These are phyloP conservation scores for Fonsecaea erecta DNA, from an alignment of 2,329 filamentous ascomycete species.

Conservation along the genomic window DNA sequence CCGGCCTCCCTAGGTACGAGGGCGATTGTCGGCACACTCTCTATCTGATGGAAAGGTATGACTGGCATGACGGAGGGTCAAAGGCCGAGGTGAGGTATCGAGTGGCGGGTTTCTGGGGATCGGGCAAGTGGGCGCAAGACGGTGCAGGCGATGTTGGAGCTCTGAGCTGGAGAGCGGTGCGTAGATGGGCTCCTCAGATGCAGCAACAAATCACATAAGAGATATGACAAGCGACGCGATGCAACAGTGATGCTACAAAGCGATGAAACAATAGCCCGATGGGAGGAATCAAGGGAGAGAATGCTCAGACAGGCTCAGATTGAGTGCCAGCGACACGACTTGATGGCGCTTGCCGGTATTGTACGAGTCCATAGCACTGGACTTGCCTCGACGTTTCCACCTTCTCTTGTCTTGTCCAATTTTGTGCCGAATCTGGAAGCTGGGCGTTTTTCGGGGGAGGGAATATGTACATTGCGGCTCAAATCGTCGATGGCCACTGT, in stretches of 20 bases:
- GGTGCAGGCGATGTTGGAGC: not conserved
- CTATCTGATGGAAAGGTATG: not conserved
- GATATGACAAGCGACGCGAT: slow-evolving; percentile 4
- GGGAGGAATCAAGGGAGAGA: not conserved
- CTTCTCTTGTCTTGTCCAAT: not conserved
- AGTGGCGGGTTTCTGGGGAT: not conserved
- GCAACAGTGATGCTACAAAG: slow-evolving; percentile 1
- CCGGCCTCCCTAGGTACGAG: not conserved
- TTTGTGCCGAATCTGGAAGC: not conserved
- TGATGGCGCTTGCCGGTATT: slow-evolving; percentile 5
- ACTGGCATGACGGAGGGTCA: slow-evolving; percentile 2
- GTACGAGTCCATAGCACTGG: slow-evolving; percentile 2
- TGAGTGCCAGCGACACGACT: not conserved
- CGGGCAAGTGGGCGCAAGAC: not conserved
- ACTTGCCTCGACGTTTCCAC: not conserved
- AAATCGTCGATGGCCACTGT: slow-evolving; percentile 3
- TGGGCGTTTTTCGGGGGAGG: not conserved
- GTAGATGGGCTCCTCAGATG: not conserved
- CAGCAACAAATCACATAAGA: slow-evolving; percentile 2
- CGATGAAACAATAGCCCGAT: slow-evolving; percentile 10
- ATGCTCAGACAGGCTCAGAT: not conserved
- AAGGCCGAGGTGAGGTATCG: not conserved
- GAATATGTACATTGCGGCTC: slow-evolving; percentile 25
- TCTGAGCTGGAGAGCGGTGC: not conserved
- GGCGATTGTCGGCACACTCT: not conserved